Evolutionary conservation across 192 early-diverging fungal genomes (phyloP).

Genomic region (Backusella sp.): DNA sequence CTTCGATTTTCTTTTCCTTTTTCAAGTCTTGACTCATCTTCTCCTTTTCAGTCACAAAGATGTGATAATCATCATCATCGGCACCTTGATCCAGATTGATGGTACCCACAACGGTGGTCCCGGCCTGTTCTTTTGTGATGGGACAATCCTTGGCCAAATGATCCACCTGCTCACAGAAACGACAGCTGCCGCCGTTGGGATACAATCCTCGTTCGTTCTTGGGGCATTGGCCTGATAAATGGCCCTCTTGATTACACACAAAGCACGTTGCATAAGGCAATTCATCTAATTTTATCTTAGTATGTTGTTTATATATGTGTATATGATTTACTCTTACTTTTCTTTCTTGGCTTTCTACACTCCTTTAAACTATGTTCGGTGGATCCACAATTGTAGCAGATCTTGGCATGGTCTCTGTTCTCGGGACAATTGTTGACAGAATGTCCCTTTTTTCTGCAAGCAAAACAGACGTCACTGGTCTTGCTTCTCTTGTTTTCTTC

Average conservation of each 20-base stretch:
- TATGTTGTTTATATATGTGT: no score
- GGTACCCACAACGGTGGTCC: constrained; percentile 64
- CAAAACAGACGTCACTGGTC: constrained; percentile 69
- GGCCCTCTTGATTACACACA: constrained; percentile 83
- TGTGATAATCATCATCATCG: constrained; percentile 92
- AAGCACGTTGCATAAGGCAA: constrained; percentile 86
- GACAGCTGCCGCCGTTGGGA: constrained; percentile 88
- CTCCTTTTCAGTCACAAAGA: constrained; percentile 60
- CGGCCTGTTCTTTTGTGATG: constrained; percentile 58
- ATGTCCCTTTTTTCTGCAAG: constrained; percentile 83
- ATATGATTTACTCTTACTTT: constrained; percentile 5
- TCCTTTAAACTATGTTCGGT: constrained; percentile 78
- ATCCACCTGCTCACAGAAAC: constrained; percentile 83
- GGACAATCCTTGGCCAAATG: constrained; percentile 85
- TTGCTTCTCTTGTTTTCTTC: background rate
- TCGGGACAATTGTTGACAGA: constrained; percentile 81
- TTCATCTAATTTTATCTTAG: constrained; percentile 25
- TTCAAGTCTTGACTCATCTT: constrained; percentile 30
- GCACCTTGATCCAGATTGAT: constrained; percentile 83
- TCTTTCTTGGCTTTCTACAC: constrained; percentile 63
- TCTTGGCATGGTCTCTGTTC: constrained; percentile 41
- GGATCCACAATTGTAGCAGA: constrained; percentile 92
- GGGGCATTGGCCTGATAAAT: constrained; percentile 79
- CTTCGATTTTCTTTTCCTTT: constrained; percentile 21
- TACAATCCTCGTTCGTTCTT: constrained; percentile 89